Percentiles rank a stretch among this genome's conserved stretches.
phyloP scores from a whole-genome alignment of 1,284 basidiomycete species.

The Malassezia sympodialis region DNA sequence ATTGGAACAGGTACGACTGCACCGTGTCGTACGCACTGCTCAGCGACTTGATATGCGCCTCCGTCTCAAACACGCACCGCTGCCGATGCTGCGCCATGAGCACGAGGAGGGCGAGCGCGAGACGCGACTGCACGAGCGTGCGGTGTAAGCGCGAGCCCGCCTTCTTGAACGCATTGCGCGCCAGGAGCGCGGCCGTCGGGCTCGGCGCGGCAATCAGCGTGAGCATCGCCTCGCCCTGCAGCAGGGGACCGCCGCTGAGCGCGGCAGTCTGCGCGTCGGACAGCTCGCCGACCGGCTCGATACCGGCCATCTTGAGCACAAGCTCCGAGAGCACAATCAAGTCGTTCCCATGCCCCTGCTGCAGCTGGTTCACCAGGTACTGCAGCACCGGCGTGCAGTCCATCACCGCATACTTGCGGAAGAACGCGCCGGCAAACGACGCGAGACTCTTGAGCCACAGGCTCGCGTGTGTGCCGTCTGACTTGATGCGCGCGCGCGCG shows the following conservation, averaged over 20 bases:
- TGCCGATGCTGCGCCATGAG: conserved; percentile 44
- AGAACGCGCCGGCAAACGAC: conserved; percentile 83
- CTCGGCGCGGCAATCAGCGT: neutral
- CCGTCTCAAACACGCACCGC: conserved; percentile 40
- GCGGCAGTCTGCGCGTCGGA: conserved; percentile 77
- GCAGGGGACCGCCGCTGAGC: conserved; percentile 75
- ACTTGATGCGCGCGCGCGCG: conserved; percentile 72
- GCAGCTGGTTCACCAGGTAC: conserved; percentile 80
- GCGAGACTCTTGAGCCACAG: conserved; percentile 82
- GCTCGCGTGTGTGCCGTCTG: conserved; percentile 80
- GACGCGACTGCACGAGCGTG: conserved; percentile 24
- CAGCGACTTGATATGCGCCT: conserved; percentile 42
- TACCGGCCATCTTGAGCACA: conserved; percentile 88
- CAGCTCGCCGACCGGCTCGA: conserved; percentile 58
- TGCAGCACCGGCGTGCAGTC: conserved; percentile 74
- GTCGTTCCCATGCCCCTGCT: conserved; percentile 62
- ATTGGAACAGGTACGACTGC: conserved; percentile 42
- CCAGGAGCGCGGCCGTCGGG: conserved; percentile 52
- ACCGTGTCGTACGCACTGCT: conserved; percentile 44
- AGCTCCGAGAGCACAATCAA: conserved; percentile 82
- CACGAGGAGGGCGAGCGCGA: conserved; percentile 38
- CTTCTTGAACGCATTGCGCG: conserved; percentile 27
- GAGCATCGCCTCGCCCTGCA: conserved; percentile 73
- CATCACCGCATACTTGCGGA: conserved; percentile 64
- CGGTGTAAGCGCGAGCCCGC: conserved; percentile 30